These are phyloP conservation scores for Veloboletus limbatus DNA, from an alignment of 1,284 basidiomycete species.

Conservation along the genomic window DNA sequence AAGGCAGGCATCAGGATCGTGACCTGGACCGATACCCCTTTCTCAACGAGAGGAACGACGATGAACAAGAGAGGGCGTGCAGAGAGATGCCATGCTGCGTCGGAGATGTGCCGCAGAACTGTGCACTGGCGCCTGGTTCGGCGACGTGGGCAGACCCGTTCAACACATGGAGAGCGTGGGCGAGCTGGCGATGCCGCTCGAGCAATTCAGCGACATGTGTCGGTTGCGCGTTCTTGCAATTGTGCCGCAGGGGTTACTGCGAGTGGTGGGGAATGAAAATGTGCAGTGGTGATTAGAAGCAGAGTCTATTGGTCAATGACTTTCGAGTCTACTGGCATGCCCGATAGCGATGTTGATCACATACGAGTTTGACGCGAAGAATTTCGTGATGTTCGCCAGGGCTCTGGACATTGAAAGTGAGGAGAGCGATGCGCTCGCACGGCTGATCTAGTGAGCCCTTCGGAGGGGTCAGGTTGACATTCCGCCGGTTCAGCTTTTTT, in stretches of 20 bases:
- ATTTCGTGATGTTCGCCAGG: neutral
- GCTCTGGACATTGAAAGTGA: constrained; percentile 11
- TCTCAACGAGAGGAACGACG: constrained; percentile 44
- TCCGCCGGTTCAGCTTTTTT: too few relatives aligned
- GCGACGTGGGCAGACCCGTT: constrained; percentile 65
- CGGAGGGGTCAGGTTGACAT: too few relatives aligned
- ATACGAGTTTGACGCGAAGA: constrained; percentile 13
- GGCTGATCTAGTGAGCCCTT: too few relatives aligned
- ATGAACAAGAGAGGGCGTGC: constrained; percentile 78
- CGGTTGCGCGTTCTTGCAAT: constrained; percentile 49
- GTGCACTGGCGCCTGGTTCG: constrained; percentile 71
- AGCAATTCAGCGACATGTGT: constrained; percentile 50
- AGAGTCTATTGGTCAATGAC: constrained; percentile 12
- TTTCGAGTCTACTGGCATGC: neutral
- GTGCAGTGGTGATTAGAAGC: constrained; percentile 8
- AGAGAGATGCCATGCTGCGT: constrained; percentile 61
- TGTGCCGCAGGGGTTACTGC: constrained; percentile 36
- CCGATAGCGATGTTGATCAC: constrained; percentile 2
- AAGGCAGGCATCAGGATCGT: constrained; percentile 75
- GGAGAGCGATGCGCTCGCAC: neutral
- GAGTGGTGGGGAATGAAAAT: neutral
- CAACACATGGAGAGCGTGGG: constrained; percentile 45
- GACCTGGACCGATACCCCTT: constrained; percentile 42
- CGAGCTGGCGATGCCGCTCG: constrained; percentile 52
- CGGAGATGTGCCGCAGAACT: constrained; percentile 70